A percentile compares a stretch with the other conserved stretches of the same genome.
Conservation (phyloP, 2,329 filamentous ascomycete genomes). For the Gaeumannomyces sp. region DNA sequence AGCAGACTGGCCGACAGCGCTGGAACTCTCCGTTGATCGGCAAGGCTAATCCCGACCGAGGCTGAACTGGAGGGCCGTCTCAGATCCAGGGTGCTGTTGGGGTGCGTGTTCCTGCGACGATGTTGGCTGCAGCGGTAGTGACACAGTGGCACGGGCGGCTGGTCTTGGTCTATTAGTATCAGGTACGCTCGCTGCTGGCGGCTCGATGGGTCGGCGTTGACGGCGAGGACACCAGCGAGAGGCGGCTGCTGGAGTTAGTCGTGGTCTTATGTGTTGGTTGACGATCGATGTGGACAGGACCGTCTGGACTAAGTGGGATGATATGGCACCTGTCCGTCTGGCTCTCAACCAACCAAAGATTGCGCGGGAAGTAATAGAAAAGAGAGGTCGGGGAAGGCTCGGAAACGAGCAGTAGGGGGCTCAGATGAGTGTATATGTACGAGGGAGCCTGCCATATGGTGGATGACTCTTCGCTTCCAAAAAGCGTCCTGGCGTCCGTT, state of each 20-base stretch:
- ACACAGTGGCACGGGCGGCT: background rate
- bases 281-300: background rate
- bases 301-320: background rate
- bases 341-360: background rate
- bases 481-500: background rate
- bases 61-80: background rate
- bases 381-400: background rate
- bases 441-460: background rate
- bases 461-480: background rate
- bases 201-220: background rate
- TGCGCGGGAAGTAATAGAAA: background rate
- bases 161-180: no score
- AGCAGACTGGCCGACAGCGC: no score
- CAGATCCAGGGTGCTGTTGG: background rate
- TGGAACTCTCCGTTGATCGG: conserved; percentile 1
- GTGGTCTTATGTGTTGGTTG: background rate
- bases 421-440: background rate
- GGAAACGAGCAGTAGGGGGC: background rate
- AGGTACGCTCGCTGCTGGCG: background rate
- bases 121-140: background rate
- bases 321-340: no score
- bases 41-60: background rate
- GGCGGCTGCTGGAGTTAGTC: background rate
- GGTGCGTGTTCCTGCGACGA: background rate
- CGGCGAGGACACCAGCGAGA: background rate